phyloP scores from a whole-genome alignment of 306 rosid species.

The Cucurbita pepo region DNA sequence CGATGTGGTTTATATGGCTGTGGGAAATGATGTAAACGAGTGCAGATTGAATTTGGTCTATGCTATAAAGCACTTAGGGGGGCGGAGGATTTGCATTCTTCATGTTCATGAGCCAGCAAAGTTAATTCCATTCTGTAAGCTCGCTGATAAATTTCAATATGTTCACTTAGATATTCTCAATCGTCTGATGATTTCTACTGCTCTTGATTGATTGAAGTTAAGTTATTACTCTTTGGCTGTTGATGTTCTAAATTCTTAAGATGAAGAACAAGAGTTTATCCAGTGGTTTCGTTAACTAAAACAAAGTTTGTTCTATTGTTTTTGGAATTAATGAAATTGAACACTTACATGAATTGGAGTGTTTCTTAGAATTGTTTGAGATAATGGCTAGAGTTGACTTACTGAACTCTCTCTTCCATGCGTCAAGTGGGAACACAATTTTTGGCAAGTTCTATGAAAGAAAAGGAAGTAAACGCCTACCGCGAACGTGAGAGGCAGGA shows the following conservation, averaged over 20 bases:
- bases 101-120: slow-evolving; percentile 56
- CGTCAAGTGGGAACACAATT: slow-evolving; percentile 52
- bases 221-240: neutral
- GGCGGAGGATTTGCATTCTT: slow-evolving; percentile 50
- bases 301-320: neutral
- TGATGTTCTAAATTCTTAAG: neutral
- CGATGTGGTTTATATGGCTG: slow-evolving; percentile 52
- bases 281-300: neutral
- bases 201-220: neutral
- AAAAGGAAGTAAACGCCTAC: slow-evolving; percentile 40
- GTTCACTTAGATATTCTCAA: neutral
- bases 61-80: slow-evolving; percentile 64
- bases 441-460: slow-evolving; percentile 31
- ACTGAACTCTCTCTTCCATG: neutral
- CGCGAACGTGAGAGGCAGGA: slow-evolving; percentile 45
- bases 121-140: slow-evolving; percentile 57
- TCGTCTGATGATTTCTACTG: neutral
- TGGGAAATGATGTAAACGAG: slow-evolving; percentile 47
- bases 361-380: neutral
- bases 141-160: neutral
- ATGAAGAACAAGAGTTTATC: neutral
- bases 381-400: neutral
- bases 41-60: slow-evolving; percentile 40
- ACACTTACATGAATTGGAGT: neutral
- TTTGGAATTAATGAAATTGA: neutral